Conservation (phyloP, 768 basidiomycete genomes). For the Suillus cothurnatus region DNA sequence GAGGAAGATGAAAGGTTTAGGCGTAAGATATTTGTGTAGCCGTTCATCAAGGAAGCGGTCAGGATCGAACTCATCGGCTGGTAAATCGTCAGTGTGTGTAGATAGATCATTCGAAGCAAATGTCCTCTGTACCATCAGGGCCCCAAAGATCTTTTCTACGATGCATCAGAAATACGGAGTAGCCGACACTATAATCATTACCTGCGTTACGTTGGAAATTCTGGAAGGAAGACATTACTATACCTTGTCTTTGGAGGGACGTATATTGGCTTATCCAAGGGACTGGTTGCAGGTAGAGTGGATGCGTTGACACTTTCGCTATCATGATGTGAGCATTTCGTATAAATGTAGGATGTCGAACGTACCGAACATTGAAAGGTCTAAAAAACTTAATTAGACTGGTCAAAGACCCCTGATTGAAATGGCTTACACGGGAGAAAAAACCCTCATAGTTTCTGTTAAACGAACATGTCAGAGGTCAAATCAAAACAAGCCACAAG, state of each 20-base stretch:
- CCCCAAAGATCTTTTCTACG: slow-evolving; percentile 70
- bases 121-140: slow-evolving; percentile 52
- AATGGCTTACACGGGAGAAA: slow-evolving; percentile 46
- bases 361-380: slow-evolving; percentile 52
- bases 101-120: neutral
- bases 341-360: neutral
- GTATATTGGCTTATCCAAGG: slow-evolving; percentile 26
- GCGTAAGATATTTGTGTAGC: slow-evolving; percentile 58
- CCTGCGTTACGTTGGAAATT: neutral
- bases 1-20: slow-evolving; percentile 71
- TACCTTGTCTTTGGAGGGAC: slow-evolving; percentile 44
- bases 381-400: slow-evolving; percentile 15
- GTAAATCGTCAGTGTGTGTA: neutral
- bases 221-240: slow-evolving; percentile 8
- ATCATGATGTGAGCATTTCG: slow-evolving; percentile 10
- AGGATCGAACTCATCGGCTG: slow-evolving; percentile 70
- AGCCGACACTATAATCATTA: slow-evolving; percentile 19
- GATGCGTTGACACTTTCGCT: slow-evolving; percentile 52
- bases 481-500: neutral
- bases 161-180: slow-evolving; percentile 68
- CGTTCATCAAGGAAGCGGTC: slow-evolving; percentile 71
- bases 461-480: neutral
- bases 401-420: neutral
- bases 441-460: slow-evolving; percentile 56
- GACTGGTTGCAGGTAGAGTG: slow-evolving; percentile 41